Evolutionary conservation across 495 filamentous ascomycete species (phyloP).

Genomic region (Aspergillus sparsus): DNA sequence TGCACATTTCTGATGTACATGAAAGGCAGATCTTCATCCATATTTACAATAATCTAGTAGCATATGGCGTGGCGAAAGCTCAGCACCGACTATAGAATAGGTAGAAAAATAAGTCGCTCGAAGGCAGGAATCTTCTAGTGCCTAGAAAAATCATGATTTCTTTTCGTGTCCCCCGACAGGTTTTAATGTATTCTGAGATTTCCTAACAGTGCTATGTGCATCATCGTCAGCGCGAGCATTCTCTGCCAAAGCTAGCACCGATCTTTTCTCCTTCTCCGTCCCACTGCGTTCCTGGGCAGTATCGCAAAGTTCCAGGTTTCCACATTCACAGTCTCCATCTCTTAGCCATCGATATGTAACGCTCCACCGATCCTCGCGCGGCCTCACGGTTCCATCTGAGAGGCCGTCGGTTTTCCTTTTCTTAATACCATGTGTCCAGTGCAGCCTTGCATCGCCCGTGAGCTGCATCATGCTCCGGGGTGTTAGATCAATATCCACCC

Average conservation of each 20-base stretch:
- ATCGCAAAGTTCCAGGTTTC: constrained; percentile 41
- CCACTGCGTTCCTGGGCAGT: constrained; percentile 38
- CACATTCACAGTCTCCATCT: constrained; percentile 43
- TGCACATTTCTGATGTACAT: too few species aligned
- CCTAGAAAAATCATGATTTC: too few species aligned
- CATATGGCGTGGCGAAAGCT: too few species aligned
- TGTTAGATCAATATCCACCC: constrained; percentile 36
- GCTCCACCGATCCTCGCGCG: constrained; percentile 39
- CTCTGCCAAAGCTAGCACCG: constrained; percentile 1
- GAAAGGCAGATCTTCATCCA: too few species aligned
- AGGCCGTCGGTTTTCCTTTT: constrained; percentile 43
- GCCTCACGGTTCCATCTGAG: constrained; percentile 33
- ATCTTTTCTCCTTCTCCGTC: constrained; percentile 43
- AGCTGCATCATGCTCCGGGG: constrained; percentile 45
- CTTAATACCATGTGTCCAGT: constrained; percentile 48
- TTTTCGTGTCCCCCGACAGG: too few species aligned
- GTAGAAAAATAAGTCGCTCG: too few species aligned
- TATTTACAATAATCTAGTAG: too few species aligned
- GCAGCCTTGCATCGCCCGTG: constrained; percentile 37
- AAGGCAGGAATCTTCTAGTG: too few species aligned
- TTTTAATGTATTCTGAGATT: too few species aligned
- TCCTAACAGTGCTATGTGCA: too few species aligned
- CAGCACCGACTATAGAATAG: too few species aligned
- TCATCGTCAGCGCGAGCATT: too few species aligned
- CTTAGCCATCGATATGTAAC: constrained; percentile 45